Percentiles rank a stretch among this genome's conserved stretches.
Evolutionary conservation across 306 rosid species (phyloP).

Genomic region (Citrullus mucosospermus): DNA sequence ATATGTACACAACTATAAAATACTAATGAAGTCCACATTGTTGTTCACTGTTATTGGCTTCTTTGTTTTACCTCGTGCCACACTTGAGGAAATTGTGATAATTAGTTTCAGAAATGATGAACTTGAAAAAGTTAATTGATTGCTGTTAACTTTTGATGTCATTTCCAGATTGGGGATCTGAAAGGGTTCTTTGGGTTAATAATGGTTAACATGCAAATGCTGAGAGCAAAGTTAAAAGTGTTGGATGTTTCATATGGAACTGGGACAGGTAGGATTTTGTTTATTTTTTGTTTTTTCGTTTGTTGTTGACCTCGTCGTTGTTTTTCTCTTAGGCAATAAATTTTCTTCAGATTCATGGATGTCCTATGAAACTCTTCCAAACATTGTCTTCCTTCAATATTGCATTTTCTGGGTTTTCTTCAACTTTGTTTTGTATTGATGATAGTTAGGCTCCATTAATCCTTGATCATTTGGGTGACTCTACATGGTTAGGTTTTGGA

Average conservation of each 20-base stretch:
- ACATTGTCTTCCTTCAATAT: neutral
- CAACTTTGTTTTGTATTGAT: neutral
- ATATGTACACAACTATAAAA: too few species aligned
- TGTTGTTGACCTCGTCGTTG: neutral
- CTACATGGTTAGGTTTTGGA: neutral
- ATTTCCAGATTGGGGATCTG: constrained; percentile 78
- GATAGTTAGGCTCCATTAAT: neutral
- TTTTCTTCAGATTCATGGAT: neutral
- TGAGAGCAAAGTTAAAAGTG: constrained; percentile 70
- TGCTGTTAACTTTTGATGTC: neutral
- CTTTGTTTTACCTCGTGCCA: neutral
- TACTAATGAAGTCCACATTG: too few species aligned
- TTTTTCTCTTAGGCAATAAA: too few species aligned
- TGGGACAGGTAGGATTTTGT: constrained; percentile 50
- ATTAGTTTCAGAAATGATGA: neutral
- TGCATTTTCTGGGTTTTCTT: neutral
- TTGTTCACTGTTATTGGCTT: neutral
- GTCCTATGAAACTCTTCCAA: neutral
- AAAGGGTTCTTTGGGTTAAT: constrained; percentile 71
- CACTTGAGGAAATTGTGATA: neutral
- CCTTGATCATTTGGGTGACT: neutral
- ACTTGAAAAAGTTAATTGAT: neutral
- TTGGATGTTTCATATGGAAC: constrained; percentile 59
- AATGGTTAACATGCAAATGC: constrained; percentile 62
- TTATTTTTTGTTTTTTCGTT: neutral